These are phyloP conservation scores for Haplosporangium sp. DNA, from an alignment of 371 early-diverging fungal species.

Conservation along the genomic window DNA sequence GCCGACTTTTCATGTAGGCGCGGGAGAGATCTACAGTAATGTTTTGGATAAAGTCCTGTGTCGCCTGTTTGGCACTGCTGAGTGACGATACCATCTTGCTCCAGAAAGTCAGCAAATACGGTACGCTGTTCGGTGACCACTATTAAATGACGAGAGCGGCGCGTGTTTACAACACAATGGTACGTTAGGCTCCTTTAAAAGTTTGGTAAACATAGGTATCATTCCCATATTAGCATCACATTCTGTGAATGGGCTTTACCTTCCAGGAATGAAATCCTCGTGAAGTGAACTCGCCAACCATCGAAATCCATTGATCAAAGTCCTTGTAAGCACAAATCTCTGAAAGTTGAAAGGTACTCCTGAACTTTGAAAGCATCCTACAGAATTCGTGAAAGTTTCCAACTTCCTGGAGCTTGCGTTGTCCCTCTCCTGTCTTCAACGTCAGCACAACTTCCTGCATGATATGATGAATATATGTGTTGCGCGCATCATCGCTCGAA, in stretches of 20 bases:
- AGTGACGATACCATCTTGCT: conserved; percentile 77
- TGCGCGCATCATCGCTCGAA: conserved; percentile 75
- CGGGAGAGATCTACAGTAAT: conserved; percentile 59
- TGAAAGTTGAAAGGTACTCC: conserved; percentile 80
- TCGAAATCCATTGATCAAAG: conserved; percentile 80
- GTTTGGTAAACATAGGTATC: too few relatives aligned
- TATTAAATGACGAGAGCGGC: too few relatives aligned
- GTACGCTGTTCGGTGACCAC: conserved; percentile 84
- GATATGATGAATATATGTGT: conserved; percentile 74
- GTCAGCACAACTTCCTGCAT: conserved; percentile 80
- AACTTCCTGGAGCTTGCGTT: conserved; percentile 66
- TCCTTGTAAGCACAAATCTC: conserved; percentile 81
- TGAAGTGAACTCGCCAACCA: conserved; percentile 79
- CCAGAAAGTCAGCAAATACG: conserved; percentile 90
- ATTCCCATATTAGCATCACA: background rate
- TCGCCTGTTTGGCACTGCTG: conserved; percentile 62
- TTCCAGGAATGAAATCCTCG: conserved; percentile 82
- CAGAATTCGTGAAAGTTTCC: conserved; percentile 91
- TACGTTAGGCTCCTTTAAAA: too few relatives aligned
- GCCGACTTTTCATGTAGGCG: conserved; percentile 66
- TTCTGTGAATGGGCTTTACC: conserved; percentile 53
- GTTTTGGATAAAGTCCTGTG: conserved; percentile 46
- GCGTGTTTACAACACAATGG: background rate
- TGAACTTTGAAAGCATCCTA: conserved; percentile 84
- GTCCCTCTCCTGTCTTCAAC: conserved; percentile 67